Base-by-base conservation (phyloP, 208 protist species). In the Leptomonas pyrrhocoris region DNA sequence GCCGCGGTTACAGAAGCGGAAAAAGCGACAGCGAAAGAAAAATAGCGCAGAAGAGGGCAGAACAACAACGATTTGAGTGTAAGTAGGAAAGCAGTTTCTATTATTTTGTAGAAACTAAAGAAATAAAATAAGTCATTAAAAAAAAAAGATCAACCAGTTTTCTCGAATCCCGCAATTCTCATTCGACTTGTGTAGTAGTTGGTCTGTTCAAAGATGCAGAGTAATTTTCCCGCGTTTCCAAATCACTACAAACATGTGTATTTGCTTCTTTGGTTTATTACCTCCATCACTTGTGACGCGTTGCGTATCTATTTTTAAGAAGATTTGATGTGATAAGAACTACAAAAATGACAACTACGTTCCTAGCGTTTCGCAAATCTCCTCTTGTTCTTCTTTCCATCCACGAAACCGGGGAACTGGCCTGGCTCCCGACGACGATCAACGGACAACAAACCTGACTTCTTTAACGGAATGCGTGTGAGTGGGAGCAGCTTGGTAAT, bases 381-480 rank as follows among this genome's bases (percentile, higher is more conserved):
- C 60, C 92, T 71, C 73, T 93, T 91, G 28, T 86, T 88, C 72
- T 89, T 90, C 77, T 94, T 94, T 27, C 88, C 88, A 73, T 96
- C 89, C 51, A 94, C 60, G 69, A 74, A 96, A 30, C 92, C 92
- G 12, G 92, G 92, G 48, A 93, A 93, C 74, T 96, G 89, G 0
- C 92, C 92, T 28, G 79, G 84, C 55, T 94, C 89, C 27, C 80
- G 68, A 19, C 92, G 78, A 25, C 89, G 77, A 72, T 96, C 92
- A 7, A 94, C 84, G n/a, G 92, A 96, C 9, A 96, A 78, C 40
- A 94, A 68, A 13, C 92, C 92, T 28, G 89, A 76, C 66, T 96
- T 96, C 75, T 96, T 96, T 13, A 96, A 63, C 1, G 89, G 88
- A 79, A 96, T 96, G 25, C 92, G 83, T 15, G 87, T 89, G 23